phyloP scores from a whole-genome alignment of 2,329 filamentous ascomycete genomes.

The Cordyceps pruinosa region DNA sequence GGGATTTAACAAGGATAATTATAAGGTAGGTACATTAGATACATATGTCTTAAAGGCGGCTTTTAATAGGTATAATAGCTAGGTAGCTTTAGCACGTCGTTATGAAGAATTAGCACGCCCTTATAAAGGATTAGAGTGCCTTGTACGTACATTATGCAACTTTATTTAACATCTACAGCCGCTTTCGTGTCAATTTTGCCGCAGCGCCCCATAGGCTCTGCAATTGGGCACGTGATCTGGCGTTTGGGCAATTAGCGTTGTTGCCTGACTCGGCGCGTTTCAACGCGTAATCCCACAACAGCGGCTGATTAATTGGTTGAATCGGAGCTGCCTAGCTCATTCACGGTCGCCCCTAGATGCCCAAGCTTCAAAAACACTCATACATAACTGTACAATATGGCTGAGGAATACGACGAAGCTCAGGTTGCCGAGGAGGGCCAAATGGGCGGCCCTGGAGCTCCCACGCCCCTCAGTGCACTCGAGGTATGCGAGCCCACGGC shows the following conservation, averaged over 20 bases:
- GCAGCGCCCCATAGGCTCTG: too few relatives aligned
- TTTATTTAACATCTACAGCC: too few relatives aligned
- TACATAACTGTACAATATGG: constrained; percentile 29
- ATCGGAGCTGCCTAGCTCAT: neutral
- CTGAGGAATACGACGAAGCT: constrained; percentile 57
- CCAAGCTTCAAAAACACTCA: neutral
- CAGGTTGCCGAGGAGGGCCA: constrained; percentile 62
- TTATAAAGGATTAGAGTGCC: too few relatives aligned
- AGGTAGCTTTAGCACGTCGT: too few relatives aligned
- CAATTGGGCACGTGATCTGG: constrained; percentile 7
- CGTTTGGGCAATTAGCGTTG: constrained; percentile 3
- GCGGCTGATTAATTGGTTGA: constrained; percentile 6
- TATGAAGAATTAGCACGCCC: too few relatives aligned
- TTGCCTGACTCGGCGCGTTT: constrained; percentile 9
- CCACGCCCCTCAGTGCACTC: constrained; percentile 75
- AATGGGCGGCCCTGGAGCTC: constrained; percentile 80
- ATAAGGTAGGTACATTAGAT: too few relatives aligned
- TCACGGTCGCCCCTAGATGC: neutral
- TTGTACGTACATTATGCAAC: neutral
- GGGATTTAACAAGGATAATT: too few relatives aligned
- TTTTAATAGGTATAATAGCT: too few relatives aligned
- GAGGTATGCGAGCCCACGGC: constrained; percentile 56
- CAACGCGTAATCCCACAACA: constrained; percentile 12
- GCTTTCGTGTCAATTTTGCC: neutral
- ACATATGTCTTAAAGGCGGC: too few relatives aligned